Conservation (phyloP, 345 rosid genomes). For the Boechera divaricarpa region DNA sequence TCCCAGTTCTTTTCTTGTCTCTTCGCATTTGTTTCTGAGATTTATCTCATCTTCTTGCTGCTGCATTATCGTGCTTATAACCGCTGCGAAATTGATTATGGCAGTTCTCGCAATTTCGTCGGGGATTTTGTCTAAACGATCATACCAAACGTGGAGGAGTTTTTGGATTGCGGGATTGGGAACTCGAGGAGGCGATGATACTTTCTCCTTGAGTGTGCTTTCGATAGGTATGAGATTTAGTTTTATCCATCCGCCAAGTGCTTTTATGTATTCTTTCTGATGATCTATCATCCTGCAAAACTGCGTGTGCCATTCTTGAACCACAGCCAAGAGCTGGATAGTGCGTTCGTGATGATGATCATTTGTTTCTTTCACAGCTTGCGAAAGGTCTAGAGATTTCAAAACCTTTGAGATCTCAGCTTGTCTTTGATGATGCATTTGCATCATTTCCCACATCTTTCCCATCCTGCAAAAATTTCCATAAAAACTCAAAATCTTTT, state of each 20-base stretch:
- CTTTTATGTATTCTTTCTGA: constrained; percentile 71
- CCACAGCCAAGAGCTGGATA: constrained; percentile 67
- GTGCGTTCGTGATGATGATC: constrained; percentile 80
- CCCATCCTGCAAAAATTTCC: constrained; percentile 68
- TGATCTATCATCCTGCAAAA: constrained; percentile 68
- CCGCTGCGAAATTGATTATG: constrained; percentile 65
- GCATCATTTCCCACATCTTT: constrained; percentile 86
- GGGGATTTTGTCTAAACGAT: constrained; percentile 58
- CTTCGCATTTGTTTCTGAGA: constrained; percentile 62
- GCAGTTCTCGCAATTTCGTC: constrained; percentile 78
- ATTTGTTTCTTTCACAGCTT: constrained; percentile 68
- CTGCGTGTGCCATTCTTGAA: constrained; percentile 80
- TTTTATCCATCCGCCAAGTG: constrained; percentile 73
- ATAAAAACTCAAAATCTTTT: background rate
- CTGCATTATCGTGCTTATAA: constrained; percentile 61
- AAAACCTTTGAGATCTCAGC: constrained; percentile 49
- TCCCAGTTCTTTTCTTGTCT: constrained; percentile 57
- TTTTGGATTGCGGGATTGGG: constrained; percentile 66
- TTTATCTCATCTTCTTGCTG: constrained; percentile 75
- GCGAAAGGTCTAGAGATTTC: constrained; percentile 54
- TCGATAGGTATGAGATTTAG: constrained; percentile 87
- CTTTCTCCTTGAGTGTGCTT: constrained; percentile 86
- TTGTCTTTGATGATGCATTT: constrained; percentile 66
- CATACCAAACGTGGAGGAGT: constrained; percentile 74
- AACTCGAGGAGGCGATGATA: constrained; percentile 82